Evolutionary conservation across 228 moss, liverwort and hornwort genomes (phyloP).

Genomic region (Sphagnum magellanicum): DNA sequence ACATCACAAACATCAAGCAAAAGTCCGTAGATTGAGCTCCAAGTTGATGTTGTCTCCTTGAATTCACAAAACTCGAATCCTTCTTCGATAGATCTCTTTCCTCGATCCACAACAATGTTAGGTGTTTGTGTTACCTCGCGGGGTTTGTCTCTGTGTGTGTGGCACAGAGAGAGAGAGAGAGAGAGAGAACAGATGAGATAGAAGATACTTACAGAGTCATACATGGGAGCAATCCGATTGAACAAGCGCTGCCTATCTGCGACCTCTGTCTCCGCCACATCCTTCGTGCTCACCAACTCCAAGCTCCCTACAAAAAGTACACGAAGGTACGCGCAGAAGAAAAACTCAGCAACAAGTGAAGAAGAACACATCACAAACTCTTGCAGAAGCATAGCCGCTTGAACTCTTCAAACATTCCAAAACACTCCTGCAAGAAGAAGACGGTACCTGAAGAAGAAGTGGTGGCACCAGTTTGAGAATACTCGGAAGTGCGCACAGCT

Average conservation of each 20-base stretch:
- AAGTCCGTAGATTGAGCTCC: too few relatives aligned
- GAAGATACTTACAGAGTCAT: conserved; percentile 44
- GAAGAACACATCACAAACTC: not conserved
- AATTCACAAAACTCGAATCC: too few relatives aligned
- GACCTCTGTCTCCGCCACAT: conserved; percentile 36
- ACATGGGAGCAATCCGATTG: conserved; percentile 84
- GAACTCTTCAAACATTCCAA: too few relatives aligned
- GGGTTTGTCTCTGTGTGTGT: too few relatives aligned
- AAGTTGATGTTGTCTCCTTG: too few relatives aligned
- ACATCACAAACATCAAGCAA: too few relatives aligned
- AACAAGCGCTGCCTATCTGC: conserved; percentile 70
- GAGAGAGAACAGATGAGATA: too few relatives aligned
- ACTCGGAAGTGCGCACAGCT: not conserved
- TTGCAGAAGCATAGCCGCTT: too few relatives aligned
- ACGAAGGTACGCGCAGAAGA: not conserved
- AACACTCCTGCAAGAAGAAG: not conserved
- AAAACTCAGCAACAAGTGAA: not conserved
- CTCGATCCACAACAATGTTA: too few relatives aligned
- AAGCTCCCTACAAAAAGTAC: not conserved
- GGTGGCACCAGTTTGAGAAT: not conserved
- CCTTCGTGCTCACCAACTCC: conserved; percentile 35
- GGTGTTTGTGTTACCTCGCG: too few relatives aligned
- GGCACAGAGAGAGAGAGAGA: too few relatives aligned
- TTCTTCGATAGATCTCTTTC: too few relatives aligned
- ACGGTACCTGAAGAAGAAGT: not conserved